Percentiles rank a stretch among this genome's conserved stretches.
phyloP scores from a whole-genome alignment of 2,329 filamentous ascomycete genomes.

The Fusarium sp. region DNA sequence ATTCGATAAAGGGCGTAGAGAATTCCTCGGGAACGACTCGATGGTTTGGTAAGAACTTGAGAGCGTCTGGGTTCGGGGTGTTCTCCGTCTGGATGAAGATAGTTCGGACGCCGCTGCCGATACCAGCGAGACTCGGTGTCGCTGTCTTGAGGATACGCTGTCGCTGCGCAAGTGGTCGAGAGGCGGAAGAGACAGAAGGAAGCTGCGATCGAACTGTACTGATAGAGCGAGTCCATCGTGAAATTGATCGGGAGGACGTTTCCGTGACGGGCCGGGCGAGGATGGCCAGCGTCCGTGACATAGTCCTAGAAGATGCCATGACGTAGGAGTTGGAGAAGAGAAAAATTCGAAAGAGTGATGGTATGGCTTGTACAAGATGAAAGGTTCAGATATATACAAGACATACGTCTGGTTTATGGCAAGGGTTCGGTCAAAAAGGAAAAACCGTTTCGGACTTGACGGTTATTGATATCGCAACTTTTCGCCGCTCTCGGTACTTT shows the following conservation, averaged over 20 bases:
- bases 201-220: slow-evolving; percentile 44
- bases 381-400: not conserved
- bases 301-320: slow-evolving; percentile 46
- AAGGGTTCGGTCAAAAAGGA: slow-evolving; percentile 1
- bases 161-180: slow-evolving; percentile 40
- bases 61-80: slow-evolving; percentile 93
- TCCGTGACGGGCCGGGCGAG: slow-evolving; percentile 41
- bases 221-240: slow-evolving; percentile 48
- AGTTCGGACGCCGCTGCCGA: slow-evolving; percentile 66
- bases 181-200: slow-evolving; percentile 34
- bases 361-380: not conserved
- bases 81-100: slow-evolving; percentile 98
- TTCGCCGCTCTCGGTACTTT: slow-evolving; percentile 45
- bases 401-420: not conserved
- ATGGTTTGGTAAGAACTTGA: slow-evolving; percentile 96
- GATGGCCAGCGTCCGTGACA: slow-evolving; percentile 44
- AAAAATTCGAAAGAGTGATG: not conserved
- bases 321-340: not conserved
- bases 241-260: slow-evolving; percentile 38
- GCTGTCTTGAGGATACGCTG: slow-evolving; percentile 25
- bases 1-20: slow-evolving; percentile 86
- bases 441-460: slow-evolving; percentile 30
- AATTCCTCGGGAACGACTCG: slow-evolving; percentile 82
- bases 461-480: slow-evolving; percentile 41
- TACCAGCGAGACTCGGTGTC: slow-evolving; percentile 42